Evolutionary conservation across 192 early-diverging fungal genomes (phyloP).

Genomic region (Coemansia sp.): DNA sequence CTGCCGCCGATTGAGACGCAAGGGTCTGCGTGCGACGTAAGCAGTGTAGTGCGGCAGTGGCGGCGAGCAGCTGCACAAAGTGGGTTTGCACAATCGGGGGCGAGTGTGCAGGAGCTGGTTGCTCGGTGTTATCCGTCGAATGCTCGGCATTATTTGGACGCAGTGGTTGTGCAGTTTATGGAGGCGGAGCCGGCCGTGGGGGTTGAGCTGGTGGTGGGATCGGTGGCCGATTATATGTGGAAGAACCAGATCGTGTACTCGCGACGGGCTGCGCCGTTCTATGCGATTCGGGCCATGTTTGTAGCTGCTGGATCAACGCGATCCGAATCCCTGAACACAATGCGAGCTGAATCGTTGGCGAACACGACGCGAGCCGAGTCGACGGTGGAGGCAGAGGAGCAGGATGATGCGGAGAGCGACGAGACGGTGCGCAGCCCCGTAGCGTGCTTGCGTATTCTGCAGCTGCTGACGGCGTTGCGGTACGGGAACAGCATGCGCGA

Average conservation of each 20-base stretch:
- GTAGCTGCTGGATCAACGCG: neutral
- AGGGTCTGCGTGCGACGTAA: constrained; percentile 28
- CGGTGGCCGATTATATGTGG: constrained; percentile 46
- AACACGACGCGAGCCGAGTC: neutral
- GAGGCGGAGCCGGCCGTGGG: constrained; percentile 35
- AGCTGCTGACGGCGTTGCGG: constrained; percentile 34
- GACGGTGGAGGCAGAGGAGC: no score
- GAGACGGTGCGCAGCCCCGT: constrained; percentile 21
- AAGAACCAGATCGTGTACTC: constrained; percentile 34
- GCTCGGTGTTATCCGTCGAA: constrained; percentile 38
- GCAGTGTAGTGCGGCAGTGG: constrained; percentile 26
- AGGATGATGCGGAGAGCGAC: neutral
- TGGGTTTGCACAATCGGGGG: constrained; percentile 24
- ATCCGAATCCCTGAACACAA: neutral
- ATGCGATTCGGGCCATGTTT: constrained; percentile 47
- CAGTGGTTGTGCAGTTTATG: constrained; percentile 46
- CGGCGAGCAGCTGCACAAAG: constrained; percentile 27
- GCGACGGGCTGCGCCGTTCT: constrained; percentile 28
- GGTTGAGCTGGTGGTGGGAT: constrained; percentile 46
- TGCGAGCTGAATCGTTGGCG: no score
- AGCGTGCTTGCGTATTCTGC: constrained; percentile 33
- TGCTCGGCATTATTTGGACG: constrained; percentile 34
- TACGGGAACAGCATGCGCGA: constrained; percentile 40
- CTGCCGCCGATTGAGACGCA: constrained; percentile 30
- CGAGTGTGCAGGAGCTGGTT: constrained; percentile 29